phyloP scores from a whole-genome alignment of 768 basidiomycete species.

The Phylloporus rhodoxanthus region DNA sequence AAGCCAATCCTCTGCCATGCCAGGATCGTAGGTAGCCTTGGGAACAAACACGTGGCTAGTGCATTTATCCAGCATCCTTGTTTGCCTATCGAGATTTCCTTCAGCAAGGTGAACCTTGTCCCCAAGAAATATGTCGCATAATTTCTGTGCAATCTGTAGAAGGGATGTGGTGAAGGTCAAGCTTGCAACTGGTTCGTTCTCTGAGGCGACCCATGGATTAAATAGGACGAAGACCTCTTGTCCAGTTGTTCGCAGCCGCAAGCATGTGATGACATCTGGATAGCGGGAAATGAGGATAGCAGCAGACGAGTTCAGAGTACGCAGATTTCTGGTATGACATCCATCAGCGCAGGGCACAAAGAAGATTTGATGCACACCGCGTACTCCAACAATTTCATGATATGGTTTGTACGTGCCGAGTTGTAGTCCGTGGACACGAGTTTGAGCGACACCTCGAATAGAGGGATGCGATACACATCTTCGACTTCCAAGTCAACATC shows the following conservation, averaged over 20 bases:
- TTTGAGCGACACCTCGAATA: slow-evolving; percentile 40
- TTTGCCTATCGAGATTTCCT: slow-evolving; percentile 45
- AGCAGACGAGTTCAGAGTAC: slow-evolving; percentile 15
- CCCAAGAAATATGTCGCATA: slow-evolving; percentile 40
- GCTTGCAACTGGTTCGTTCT: slow-evolving; percentile 46
- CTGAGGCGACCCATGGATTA: slow-evolving; percentile 51
- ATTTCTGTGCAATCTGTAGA: slow-evolving; percentile 34
- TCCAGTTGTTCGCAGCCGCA: slow-evolving; percentile 28
- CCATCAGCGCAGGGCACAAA: background rate
- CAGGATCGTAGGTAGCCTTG: slow-evolving; percentile 15
- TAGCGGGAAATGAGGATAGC: slow-evolving; percentile 50
- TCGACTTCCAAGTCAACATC: slow-evolving; percentile 45
- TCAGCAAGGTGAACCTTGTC: slow-evolving; percentile 36
- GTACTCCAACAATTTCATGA: slow-evolving; percentile 23
- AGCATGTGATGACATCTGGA: slow-evolving; percentile 51
- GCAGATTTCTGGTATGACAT: slow-evolving; percentile 20
- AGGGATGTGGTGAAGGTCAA: slow-evolving; percentile 47
- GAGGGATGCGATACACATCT: slow-evolving; percentile 40
- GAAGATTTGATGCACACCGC: background rate
- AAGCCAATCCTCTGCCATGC: slow-evolving; percentile 29
- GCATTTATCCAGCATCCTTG: slow-evolving; percentile 48
- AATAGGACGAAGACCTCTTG: slow-evolving; percentile 49
- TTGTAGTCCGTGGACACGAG: slow-evolving; percentile 33
- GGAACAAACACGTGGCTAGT: slow-evolving; percentile 50
- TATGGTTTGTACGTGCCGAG: slow-evolving; percentile 29